phyloP scores from a whole-genome alignment of 768 basidiomycete genomes.

The Suillus spraguei region DNA sequence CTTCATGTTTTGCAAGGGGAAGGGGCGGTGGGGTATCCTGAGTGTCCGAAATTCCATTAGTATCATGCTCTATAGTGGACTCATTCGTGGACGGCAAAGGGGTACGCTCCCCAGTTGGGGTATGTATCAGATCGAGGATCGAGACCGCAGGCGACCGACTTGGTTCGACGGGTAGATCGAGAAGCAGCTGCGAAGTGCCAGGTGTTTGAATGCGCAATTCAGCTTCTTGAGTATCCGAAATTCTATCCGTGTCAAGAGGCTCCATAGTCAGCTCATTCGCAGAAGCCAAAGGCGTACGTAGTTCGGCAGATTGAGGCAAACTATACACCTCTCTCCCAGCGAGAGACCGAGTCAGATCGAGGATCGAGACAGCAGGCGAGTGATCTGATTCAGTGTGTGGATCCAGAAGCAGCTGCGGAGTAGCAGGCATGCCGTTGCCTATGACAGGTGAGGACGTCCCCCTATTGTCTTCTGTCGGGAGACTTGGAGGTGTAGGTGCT shows the following conservation, averaged over 20 bases:
- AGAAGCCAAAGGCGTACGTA: background rate
- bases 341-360: background rate
- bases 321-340: background rate
- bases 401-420: background rate
- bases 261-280: background rate
- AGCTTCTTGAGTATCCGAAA: background rate
- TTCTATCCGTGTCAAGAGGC: background rate
- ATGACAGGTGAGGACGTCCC: background rate
- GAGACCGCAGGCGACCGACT: background rate
- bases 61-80: background rate
- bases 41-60: background rate
- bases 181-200: background rate
- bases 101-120: background rate
- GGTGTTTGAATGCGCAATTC: background rate
- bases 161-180: background rate
- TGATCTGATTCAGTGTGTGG: background rate
- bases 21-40: background rate
- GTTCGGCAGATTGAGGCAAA: background rate
- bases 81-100: background rate
- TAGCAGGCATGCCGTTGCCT: background rate
- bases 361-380: background rate
- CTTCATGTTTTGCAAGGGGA: background rate
- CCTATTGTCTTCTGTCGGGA: background rate
- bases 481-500: background rate
- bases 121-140: background rate